phyloP scores from a whole-genome alignment of 495 filamentous ascomycete species.

The Corynascus novoguineensis region DNA sequence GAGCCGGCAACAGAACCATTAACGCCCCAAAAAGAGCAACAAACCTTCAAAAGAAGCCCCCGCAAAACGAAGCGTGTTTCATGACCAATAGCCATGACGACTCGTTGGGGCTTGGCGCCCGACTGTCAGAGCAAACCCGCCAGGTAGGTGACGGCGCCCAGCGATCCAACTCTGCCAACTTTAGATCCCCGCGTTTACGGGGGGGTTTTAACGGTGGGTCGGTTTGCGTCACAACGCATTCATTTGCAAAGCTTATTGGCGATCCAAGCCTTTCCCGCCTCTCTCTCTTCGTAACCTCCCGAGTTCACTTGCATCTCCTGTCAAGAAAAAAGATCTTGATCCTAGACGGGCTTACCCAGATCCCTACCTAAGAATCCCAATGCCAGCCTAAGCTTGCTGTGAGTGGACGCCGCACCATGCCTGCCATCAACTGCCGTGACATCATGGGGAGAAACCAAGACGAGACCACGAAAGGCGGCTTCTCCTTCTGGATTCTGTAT shows the following conservation, averaged over 20 bases:
- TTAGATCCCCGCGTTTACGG: neutral
- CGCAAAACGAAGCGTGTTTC: neutral
- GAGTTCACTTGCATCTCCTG: neutral
- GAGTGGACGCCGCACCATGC: neutral
- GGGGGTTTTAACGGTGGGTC: neutral
- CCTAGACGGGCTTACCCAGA: no score
- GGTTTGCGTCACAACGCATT: slow-evolving; percentile 7
- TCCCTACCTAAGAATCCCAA: neutral
- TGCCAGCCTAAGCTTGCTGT: neutral
- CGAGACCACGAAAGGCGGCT: neutral
- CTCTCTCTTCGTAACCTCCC: no score
- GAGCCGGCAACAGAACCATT: neutral
- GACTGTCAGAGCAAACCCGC: neutral
- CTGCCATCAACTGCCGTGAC: neutral
- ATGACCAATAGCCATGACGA: slow-evolving; percentile 13
- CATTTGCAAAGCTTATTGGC: slow-evolving; percentile 7
- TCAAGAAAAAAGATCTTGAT: no score
- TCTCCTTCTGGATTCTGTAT: neutral
- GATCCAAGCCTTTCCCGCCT: neutral
- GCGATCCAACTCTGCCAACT: neutral
- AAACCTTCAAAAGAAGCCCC: neutral
- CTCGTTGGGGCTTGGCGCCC: neutral
- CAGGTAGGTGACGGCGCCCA: neutral
- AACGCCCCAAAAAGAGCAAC: no score
- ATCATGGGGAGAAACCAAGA: neutral